Conservation (phyloP, 768 basidiomycete species). For the Multifurca ochricompacta region DNA sequence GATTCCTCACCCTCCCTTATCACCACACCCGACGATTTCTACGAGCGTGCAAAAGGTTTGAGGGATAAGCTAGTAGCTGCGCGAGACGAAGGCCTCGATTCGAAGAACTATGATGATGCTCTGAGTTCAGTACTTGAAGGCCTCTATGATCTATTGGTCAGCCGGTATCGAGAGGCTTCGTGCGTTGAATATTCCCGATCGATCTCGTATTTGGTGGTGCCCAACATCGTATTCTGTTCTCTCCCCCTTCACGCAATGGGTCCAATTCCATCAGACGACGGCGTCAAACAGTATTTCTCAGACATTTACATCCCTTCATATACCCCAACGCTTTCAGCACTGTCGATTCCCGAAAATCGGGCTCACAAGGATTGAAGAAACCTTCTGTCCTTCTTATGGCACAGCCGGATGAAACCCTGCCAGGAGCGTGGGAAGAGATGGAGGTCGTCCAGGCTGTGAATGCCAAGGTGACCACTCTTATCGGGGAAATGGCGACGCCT, state of each 20-base stretch:
- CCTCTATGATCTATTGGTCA: conserved; percentile 1
- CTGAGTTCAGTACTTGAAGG: not conserved
- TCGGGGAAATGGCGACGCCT: not conserved
- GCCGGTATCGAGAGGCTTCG: not conserved
- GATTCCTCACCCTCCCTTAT: not conserved
- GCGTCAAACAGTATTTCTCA: not conserved
- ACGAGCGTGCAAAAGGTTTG: not conserved
- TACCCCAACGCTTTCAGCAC: conserved; percentile 9
- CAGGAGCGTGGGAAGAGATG: not conserved
- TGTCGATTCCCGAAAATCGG: not conserved
- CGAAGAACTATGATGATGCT: not conserved
- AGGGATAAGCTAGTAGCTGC: not conserved
- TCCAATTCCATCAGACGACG: not conserved
- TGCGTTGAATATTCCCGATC: not conserved
- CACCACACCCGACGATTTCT: not conserved
- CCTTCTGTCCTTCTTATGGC: not conserved
- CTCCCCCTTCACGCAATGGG: conserved; percentile 17
- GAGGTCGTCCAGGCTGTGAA: not conserved
- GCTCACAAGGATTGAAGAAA: too few relatives aligned
- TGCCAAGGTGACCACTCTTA: not conserved
- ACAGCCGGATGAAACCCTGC: not conserved
- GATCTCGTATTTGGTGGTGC: conserved; percentile 16
- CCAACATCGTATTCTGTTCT: conserved; percentile 2
- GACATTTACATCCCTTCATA: conserved; percentile 10
- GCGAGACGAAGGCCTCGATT: not conserved